Conservation (phyloP, 2,329 filamentous ascomycete genomes). For the Acrocalymma vagum region DNA sequence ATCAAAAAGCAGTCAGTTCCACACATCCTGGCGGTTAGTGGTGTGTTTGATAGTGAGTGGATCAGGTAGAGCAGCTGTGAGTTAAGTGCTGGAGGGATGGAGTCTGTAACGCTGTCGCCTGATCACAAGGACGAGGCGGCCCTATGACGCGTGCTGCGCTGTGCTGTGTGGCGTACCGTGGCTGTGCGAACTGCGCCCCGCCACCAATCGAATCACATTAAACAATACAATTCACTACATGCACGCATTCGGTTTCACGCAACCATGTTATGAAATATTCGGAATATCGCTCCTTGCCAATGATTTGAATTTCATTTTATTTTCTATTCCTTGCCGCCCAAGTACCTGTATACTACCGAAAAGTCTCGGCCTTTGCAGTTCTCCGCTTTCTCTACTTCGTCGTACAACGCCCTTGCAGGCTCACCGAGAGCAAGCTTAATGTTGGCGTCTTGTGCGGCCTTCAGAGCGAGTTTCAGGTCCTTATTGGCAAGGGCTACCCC, state of each 20-base stretch:
- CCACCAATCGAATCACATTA: too few relatives aligned
- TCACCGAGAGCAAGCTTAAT: constrained; percentile 57
- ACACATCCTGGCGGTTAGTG: constrained; percentile 58
- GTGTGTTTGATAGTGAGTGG: neutral
- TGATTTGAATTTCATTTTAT: neutral
- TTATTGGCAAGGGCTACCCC: constrained; percentile 60
- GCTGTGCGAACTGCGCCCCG: too few relatives aligned
- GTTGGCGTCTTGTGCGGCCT: constrained; percentile 54
- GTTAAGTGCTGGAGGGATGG: too few relatives aligned
- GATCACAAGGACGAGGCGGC: too few relatives aligned
- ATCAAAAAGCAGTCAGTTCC: constrained; percentile 68
- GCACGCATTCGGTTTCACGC: too few relatives aligned
- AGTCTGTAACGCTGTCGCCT: too few relatives aligned
- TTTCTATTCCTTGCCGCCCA: constrained; percentile 55
- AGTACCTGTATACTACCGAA: constrained; percentile 59
- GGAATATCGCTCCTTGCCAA: too few relatives aligned
- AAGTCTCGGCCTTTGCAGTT: constrained; percentile 60
- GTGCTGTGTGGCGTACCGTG: too few relatives aligned
- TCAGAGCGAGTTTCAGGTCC: constrained; percentile 58
- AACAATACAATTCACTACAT: too few relatives aligned
- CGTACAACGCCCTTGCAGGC: constrained; percentile 55
- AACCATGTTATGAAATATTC: too few relatives aligned
- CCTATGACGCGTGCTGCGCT: too few relatives aligned
- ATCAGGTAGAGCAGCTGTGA: too few relatives aligned
- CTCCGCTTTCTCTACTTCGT: constrained; percentile 52